phyloP scores from a whole-genome alignment of 371 early-diverging fungal genomes.

The Mortierella sp. region DNA sequence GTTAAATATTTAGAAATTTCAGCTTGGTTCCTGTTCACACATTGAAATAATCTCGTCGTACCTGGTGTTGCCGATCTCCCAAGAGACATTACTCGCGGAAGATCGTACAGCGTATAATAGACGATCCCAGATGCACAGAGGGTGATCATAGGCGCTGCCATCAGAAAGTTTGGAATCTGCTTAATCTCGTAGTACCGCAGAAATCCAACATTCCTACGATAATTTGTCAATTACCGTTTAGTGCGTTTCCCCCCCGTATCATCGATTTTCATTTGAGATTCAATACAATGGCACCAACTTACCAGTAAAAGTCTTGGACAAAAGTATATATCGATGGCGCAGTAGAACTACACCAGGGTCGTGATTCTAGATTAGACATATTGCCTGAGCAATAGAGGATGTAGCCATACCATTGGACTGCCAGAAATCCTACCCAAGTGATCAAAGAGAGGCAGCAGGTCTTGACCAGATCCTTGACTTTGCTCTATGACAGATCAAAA shows the following conservation, averaged over 20 bases:
- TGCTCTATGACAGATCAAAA: slow-evolving; percentile 20
- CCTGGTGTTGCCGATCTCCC: slow-evolving; percentile 51
- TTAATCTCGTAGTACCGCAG: slow-evolving; percentile 83
- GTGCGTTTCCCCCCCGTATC: too few species aligned
- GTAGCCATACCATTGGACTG: slow-evolving; percentile 83
- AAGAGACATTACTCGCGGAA: slow-evolving; percentile 65
- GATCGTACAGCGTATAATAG: slow-evolving; percentile 67
- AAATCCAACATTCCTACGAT: slow-evolving; percentile 83
- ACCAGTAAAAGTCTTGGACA: slow-evolving; percentile 94
- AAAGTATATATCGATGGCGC: slow-evolving; percentile 83
- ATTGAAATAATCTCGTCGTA: not conserved
- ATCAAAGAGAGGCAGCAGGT: slow-evolving; percentile 60
- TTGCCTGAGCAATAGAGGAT: slow-evolving; percentile 66
- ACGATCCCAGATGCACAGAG: slow-evolving; percentile 73
- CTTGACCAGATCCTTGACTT: slow-evolving; percentile 40
- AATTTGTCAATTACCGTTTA: not conserved
- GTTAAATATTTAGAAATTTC: too few species aligned
- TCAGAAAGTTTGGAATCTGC: slow-evolving; percentile 91
- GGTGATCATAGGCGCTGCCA: slow-evolving; percentile 85
- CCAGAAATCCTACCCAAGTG: slow-evolving; percentile 68
- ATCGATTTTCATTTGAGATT: too few species aligned
- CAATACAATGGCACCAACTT: slow-evolving; percentile 16
- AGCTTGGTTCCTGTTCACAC: not conserved
- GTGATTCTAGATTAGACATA: slow-evolving; percentile 28
- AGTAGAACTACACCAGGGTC: slow-evolving; percentile 80